Conservation (phyloP, 768 basidiomycete species). For the Filobasidium wieringae region DNA sequence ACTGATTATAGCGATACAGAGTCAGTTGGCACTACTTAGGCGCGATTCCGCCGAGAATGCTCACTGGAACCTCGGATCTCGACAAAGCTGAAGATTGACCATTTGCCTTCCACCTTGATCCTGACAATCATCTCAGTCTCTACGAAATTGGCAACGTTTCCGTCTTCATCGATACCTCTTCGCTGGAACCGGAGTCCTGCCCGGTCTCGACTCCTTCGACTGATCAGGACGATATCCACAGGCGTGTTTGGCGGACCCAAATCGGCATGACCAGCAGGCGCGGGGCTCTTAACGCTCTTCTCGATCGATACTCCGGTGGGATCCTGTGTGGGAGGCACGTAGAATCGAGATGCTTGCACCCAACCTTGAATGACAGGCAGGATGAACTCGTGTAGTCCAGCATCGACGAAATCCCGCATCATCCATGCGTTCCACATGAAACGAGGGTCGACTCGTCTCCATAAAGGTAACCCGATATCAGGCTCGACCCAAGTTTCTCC, state of each 20-base stretch:
- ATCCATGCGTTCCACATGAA: constrained; percentile 98
- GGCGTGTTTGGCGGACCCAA: constrained; percentile 25
- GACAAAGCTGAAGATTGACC: constrained; percentile 75
- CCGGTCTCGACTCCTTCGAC: constrained; percentile 72
- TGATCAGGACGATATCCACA: constrained; percentile 71
- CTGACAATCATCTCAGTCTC: constrained; percentile 84
- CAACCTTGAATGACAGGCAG: constrained; percentile 89
- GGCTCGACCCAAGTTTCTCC: constrained; percentile 53
- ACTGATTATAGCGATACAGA: constrained; percentile 45
- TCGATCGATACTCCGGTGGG: constrained; percentile 12
- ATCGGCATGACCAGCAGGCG: constrained; percentile 24
- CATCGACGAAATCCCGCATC: constrained; percentile 69
- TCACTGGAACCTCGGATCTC: constrained; percentile 84
- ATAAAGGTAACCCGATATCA: constrained; percentile 64
- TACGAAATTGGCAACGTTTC: constrained; percentile 89
- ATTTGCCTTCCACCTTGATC: constrained; percentile 63
- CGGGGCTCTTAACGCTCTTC: constrained; percentile 31
- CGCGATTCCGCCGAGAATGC: constrained; percentile 23
- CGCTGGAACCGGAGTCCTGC: constrained; percentile 91
- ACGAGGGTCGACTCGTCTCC: constrained; percentile 76
- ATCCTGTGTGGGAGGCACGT: constrained; percentile 40
- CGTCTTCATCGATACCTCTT: constrained; percentile 83
- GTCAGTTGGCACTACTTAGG: neutral
- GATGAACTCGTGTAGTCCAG: constrained; percentile 76
- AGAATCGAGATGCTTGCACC: constrained; percentile 63